Conservation (phyloP, 2,329 filamentous ascomycete genomes). For the Grosmannia clavigera region DNA sequence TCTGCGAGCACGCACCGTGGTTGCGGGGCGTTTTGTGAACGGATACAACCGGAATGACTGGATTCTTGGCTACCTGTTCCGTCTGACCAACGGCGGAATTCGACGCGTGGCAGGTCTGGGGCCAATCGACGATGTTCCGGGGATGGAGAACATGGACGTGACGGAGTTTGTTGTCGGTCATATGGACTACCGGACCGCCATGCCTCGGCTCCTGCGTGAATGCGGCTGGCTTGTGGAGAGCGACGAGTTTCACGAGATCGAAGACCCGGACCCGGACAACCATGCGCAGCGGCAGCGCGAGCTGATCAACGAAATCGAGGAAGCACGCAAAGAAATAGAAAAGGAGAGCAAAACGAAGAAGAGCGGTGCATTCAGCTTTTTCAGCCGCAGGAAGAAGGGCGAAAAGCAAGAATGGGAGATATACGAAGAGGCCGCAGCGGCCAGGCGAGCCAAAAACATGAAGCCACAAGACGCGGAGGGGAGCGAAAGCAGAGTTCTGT, state of each 20-base stretch:
- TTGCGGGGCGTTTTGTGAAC: conserved; percentile 88
- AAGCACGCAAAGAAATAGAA: conserved; percentile 77
- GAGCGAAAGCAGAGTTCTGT: conserved; percentile 58
- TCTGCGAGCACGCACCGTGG: conserved; percentile 64
- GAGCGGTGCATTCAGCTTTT: conserved; percentile 55
- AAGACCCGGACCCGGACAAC: conserved; percentile 92
- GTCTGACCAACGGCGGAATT: conserved; percentile 84
- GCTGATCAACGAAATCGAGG: conserved; percentile 92
- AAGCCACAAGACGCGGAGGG: conserved; percentile 36
- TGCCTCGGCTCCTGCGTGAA: conserved; percentile 76
- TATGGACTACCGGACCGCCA: conserved; percentile 90
- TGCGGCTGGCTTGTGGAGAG: conserved; percentile 86
- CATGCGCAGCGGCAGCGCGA: conserved; percentile 79
- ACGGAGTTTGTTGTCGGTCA: conserved; percentile 79
- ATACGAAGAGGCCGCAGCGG: conserved; percentile 52
- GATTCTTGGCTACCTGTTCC: conserved; percentile 94
- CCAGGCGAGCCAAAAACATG: neutral
- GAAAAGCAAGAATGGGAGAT: conserved; percentile 89
- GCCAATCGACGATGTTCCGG: conserved; percentile 61
- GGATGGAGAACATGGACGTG: conserved; percentile 80
- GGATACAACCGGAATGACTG: conserved; percentile 92
- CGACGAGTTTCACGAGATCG: conserved; percentile 92
- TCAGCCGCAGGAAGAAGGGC: conserved; percentile 67
- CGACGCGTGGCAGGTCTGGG: conserved; percentile 76
- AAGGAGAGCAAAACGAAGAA: conserved; percentile 57